Conservation (phyloP, 2,329 filamentous ascomycete genomes). For the Fonsecaea erecta region DNA sequence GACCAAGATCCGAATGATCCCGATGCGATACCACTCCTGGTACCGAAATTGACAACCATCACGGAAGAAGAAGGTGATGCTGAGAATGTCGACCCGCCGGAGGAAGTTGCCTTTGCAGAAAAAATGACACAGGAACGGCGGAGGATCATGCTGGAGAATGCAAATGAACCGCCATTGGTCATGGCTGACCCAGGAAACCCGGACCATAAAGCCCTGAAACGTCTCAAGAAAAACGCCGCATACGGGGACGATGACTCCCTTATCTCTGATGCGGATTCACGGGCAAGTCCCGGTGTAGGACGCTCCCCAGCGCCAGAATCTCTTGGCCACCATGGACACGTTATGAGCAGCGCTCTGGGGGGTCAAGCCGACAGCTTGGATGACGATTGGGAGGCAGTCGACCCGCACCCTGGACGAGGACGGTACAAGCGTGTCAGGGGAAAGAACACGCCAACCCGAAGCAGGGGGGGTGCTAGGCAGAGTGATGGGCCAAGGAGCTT, state of each 20-base stretch:
- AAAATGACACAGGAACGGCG: conserved; percentile 55
- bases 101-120: conserved; percentile 55
- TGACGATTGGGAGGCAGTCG: conserved; percentile 48
- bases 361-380: conserved; percentile 41
- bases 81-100: conserved; percentile 56
- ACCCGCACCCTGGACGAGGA: conserved; percentile 43
- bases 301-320: conserved; percentile 32
- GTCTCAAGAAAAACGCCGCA: conserved; percentile 48
- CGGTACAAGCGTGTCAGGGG: conserved; percentile 46
- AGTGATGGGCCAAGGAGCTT: conserved; percentile 44
- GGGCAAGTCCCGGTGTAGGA: conserved; percentile 35
- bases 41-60: conserved; percentile 53
- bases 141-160: conserved; percentile 49
- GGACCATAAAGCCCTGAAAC: conserved; percentile 50
- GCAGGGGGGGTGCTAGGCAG: conserved; percentile 40
- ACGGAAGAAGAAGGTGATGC: conserved; percentile 56
- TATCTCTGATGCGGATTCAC: conserved; percentile 36
- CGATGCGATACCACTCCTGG: conserved; percentile 53
- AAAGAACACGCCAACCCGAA: conserved; percentile 37
- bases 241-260: conserved; percentile 34
- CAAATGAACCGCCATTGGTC: conserved; percentile 44
- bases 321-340: conserved; percentile 24
- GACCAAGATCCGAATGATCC: conserved; percentile 42
- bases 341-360: conserved; percentile 32
- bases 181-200: conserved; percentile 39